phyloP scores from a whole-genome alignment of 179 eudicot species.

The Silene coronaria region DNA sequence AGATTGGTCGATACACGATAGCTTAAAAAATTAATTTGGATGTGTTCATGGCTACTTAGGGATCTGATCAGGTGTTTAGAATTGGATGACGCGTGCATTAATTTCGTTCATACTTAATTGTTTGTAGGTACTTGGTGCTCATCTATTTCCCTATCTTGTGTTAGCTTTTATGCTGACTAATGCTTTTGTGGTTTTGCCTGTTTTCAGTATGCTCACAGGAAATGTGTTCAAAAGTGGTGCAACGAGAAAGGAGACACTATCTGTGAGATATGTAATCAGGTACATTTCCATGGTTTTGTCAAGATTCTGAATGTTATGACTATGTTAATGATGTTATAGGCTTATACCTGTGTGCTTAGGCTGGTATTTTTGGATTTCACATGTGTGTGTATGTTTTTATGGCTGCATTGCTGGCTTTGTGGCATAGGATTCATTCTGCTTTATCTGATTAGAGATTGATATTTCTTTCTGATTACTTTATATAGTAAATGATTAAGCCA shows the following conservation, averaged over 20 bases:
- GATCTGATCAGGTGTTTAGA: not conserved
- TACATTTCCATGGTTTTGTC: constrained; percentile 19
- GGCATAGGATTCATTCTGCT: no score
- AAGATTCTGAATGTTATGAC: constrained; percentile 9
- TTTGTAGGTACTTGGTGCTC: not conserved
- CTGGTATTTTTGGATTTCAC: not conserved
- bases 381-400: not conserved
- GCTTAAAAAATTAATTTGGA: not conserved
- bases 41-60: not conserved
- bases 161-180: not conserved
- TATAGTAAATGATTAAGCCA: not conserved
- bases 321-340: not conserved
- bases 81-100: not conserved
- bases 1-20: not conserved
- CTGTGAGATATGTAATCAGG: constrained; percentile 81
- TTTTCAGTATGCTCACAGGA: constrained; percentile 72
- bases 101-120: not conserved
- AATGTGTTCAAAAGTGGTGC: constrained; percentile 77
- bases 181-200: constrained; percentile 14
- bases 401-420: not conserved
- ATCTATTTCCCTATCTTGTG: not conserved
- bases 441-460: constrained; percentile 2
- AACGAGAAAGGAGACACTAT: constrained; percentile 66
- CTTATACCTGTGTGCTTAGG: not conserved
- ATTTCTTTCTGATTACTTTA: not conserved